Evolutionary conservation across 2,329 filamentous ascomycete genomes (phyloP), one percentile per base, ranked within the genome.

Genomic region (Metarhizium brunneum): DNA sequence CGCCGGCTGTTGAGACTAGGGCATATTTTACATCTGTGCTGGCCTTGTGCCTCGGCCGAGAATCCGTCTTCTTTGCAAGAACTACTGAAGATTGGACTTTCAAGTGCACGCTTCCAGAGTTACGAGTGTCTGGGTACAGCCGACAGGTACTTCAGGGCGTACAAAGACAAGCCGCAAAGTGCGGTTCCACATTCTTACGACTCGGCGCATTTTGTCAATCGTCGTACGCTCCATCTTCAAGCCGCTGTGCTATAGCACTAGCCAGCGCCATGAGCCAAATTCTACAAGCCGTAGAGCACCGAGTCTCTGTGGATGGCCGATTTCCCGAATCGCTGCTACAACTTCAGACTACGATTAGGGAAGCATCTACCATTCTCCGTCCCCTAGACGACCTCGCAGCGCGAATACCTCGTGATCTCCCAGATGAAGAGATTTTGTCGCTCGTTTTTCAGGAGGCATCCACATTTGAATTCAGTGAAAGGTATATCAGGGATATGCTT

Each of bases 41-140:
- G 58, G 80, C 83, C 13, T 73, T 92, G 1, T 82, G 83, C 0
- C 77, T 91, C 6, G 89, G 88, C 0, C 78, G 87, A 50, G 85
- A 84, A 43, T 92, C 88, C 0, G 75, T 87, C 2, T 78, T 94
- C 38, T 94, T 90, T 66, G 65, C 69, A 0, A 90, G 82, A 76
- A 73, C 85, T 52, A 66, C 74, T 2, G 72, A 73, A 2, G 74
- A 75, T 32, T 70, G 69, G 29, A 72, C 71, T 0, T 90, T 92
- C 61, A 67, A 71, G 16, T 74, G 78, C 10, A 68, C 70, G 2
- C 62, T 80, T 1, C 63, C 73, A 0, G 67, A 71, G 6, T 72
- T 82, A 58, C 75, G 81, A 50, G 73, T 84, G 47, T 78, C 81
- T 0, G 82, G 83, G 5, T 81, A 82, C 61, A 77, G 85, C 0